Conservation (phyloP, 495 filamentous ascomycete species). For the Penicilliopsis zonata region DNA sequence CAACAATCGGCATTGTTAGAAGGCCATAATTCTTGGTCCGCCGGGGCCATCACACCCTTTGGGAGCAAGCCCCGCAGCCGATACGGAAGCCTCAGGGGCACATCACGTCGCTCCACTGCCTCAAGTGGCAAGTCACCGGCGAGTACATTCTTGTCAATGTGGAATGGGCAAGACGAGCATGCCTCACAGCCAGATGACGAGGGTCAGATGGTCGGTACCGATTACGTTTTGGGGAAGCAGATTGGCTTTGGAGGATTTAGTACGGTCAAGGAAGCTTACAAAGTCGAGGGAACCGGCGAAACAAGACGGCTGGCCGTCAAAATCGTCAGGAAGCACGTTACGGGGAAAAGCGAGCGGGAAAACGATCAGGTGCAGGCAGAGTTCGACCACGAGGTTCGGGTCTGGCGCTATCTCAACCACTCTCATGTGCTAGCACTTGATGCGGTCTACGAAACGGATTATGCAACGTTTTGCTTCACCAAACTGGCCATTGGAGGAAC, state of each 20-base stretch:
- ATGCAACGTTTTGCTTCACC: slow-evolving; percentile 66
- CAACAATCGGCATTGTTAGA: slow-evolving; percentile 33
- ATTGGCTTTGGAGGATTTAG: slow-evolving; percentile 64
- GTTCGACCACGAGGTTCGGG: slow-evolving; percentile 61
- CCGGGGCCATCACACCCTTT: slow-evolving; percentile 25
- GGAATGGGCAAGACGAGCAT: slow-evolving; percentile 32
- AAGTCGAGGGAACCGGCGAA: slow-evolving; percentile 43
- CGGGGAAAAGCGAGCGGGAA: slow-evolving; percentile 43
- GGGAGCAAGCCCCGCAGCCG: slow-evolving; percentile 31
- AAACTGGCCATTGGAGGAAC: slow-evolving; percentile 55
- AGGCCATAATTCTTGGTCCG: slow-evolving; percentile 37
- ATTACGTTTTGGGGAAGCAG: slow-evolving; percentile 62
- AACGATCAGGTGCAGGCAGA: slow-evolving; percentile 61
- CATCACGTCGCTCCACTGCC: slow-evolving; percentile 32
- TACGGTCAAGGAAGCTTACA: slow-evolving; percentile 58
- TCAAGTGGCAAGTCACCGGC: slow-evolving; percentile 42
- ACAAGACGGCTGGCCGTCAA: slow-evolving; percentile 53
- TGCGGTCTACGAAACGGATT: slow-evolving; percentile 57
- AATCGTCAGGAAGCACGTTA: slow-evolving; percentile 53
- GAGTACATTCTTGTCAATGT: slow-evolving; percentile 48
- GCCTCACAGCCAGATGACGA: slow-evolving; percentile 49
- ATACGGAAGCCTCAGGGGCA: slow-evolving; percentile 20
- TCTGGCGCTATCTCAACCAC: slow-evolving; percentile 61
- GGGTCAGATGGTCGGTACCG: slow-evolving; percentile 59
- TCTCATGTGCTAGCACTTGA: slow-evolving; percentile 53